A percentile compares a stretch with the other conserved stretches of the same genome.
These are phyloP conservation scores for Suhomyces chickasaworum DNA, from an alignment of 1,139 yeast species.

Conservation along the genomic window DNA sequence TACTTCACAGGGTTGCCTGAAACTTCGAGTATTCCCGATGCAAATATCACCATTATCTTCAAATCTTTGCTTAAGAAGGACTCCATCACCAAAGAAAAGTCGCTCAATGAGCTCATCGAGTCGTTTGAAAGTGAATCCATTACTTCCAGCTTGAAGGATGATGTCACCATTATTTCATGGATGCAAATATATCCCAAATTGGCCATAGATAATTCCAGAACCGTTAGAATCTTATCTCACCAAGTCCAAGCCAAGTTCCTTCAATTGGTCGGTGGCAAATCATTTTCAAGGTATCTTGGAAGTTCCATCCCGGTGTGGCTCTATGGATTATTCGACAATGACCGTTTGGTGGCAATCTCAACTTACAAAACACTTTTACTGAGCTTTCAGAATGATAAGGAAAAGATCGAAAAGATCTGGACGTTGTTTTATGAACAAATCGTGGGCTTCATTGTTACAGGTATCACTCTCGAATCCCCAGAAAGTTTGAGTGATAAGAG, in stretches of 20 bases:
- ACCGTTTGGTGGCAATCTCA: conserved; percentile 56
- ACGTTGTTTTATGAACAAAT: conserved; percentile 57
- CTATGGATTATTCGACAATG: conserved; percentile 70
- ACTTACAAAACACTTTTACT: conserved; percentile 49
- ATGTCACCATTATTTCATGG: conserved; percentile 63
- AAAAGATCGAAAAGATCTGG: conserved; percentile 64
- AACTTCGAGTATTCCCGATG: conserved; percentile 53
- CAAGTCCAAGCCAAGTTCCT: conserved; percentile 57
- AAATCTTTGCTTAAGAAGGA: conserved; percentile 79
- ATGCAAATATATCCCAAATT: conserved; percentile 79
- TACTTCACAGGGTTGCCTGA: conserved; percentile 83
- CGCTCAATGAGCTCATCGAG: conserved; percentile 55
- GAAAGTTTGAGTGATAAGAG: conserved; percentile 76
- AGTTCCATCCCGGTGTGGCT: conserved; percentile 75
- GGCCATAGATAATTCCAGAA: conserved; percentile 67
- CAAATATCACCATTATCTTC: conserved; percentile 66
- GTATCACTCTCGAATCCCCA: conserved; percentile 56
- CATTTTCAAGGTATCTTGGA: conserved; percentile 61
- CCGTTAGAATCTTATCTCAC: conserved; percentile 63
- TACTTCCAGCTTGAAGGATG: conserved; percentile 7
- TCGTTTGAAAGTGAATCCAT: conserved; percentile 4
- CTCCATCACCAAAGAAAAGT: conserved; percentile 80
- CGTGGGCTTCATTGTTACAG: conserved; percentile 54
- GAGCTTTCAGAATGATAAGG: conserved; percentile 60
- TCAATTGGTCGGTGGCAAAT: conserved; percentile 59